Conservation (phyloP, 805 yeast genomes). For the Metschnikowia lunata region DNA sequence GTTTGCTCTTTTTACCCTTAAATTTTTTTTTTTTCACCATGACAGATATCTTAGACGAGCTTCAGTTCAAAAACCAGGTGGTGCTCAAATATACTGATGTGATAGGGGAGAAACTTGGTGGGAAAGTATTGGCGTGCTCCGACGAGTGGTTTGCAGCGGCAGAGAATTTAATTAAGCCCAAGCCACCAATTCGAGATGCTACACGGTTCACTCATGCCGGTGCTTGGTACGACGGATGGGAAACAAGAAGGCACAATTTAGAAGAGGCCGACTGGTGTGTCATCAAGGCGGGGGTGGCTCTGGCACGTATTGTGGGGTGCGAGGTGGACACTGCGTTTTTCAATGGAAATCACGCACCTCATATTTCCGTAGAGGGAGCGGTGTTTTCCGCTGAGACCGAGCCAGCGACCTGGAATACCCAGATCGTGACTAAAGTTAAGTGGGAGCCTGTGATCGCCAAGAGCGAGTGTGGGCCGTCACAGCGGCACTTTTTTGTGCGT, state of each 20-base stretch:
- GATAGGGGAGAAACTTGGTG: slow-evolving; percentile 80
- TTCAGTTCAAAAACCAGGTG: slow-evolving; percentile 43
- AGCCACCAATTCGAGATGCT: slow-evolving; percentile 75
- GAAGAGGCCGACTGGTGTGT: slow-evolving; percentile 86
- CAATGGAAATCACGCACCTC: slow-evolving; percentile 94
- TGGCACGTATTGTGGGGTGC: slow-evolving; percentile 74
- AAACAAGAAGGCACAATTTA: slow-evolving; percentile 88
- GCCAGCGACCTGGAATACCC: slow-evolving; percentile 1
- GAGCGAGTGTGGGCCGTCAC: slow-evolving; percentile 84
- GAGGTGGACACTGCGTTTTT: slow-evolving; percentile 93
- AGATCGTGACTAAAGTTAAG: slow-evolving; percentile 21
- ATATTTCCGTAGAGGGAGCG: slow-evolving; percentile 74
- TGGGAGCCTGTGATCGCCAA: slow-evolving; percentile 75
- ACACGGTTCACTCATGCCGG: slow-evolving; percentile 79
- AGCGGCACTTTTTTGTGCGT: slow-evolving; percentile 76
- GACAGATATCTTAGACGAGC: slow-evolving; percentile 17
- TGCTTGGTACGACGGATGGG: slow-evolving; percentile 99
- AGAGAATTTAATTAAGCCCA: slow-evolving; percentile 75
- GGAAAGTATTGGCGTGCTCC: slow-evolving; percentile 60
- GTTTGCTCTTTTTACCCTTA: no score
- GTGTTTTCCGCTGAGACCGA: background rate
- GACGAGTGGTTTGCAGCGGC: slow-evolving; percentile 98
- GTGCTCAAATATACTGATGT: slow-evolving; percentile 67
- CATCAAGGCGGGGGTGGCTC: slow-evolving; percentile 74
- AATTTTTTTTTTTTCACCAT: slow-evolving; percentile 3